Evolutionary conservation across 139 green algal genomes (phyloP).

Genomic region (Picochlorum sp.): DNA sequence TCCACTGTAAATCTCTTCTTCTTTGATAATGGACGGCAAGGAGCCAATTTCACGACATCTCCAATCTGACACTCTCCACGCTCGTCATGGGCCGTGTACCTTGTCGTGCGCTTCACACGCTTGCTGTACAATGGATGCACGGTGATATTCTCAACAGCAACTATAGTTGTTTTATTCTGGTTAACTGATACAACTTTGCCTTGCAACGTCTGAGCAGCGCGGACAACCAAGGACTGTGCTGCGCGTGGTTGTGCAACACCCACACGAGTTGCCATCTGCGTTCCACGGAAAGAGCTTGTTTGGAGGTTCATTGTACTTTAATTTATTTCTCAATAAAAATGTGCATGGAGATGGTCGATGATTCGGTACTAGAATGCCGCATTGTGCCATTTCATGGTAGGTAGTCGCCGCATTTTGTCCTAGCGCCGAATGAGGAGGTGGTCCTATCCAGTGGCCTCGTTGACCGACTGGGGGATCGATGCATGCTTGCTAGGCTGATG

Average conservation of each 20-base stretch:
- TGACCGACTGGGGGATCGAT: too few species aligned
- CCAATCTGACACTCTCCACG: slow-evolving; percentile 22
- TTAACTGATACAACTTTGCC: slow-evolving; percentile 30
- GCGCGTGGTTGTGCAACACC: slow-evolving; percentile 1
- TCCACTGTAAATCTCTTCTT: slow-evolving; percentile 30
- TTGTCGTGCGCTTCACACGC: slow-evolving; percentile 25
- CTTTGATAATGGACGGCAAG: slow-evolving; percentile 30
- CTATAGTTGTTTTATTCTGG: slow-evolving; percentile 44
- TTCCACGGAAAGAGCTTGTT: slow-evolving; percentile 2
- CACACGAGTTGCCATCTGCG: background rate
- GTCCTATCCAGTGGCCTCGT: too few species aligned
- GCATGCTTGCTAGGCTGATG: too few species aligned
- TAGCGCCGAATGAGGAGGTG: too few species aligned
- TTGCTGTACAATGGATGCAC: slow-evolving; percentile 39
- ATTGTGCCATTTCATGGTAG: too few species aligned
- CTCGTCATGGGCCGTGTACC: slow-evolving; percentile 40
- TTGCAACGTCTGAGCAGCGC: slow-evolving; percentile 19
- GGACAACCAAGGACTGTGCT: background rate
- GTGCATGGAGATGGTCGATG: too few species aligned
- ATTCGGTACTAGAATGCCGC: too few species aligned
- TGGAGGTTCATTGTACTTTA: slow-evolving; percentile 2
- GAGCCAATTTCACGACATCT: slow-evolving; percentile 25
- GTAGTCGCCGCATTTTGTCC: too few species aligned
- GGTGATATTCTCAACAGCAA: slow-evolving; percentile 21
- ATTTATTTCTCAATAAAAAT: background rate